Base-by-base conservation (phyloP, 352 stramenopile species). In the Plasmopara halstedii region DNA sequence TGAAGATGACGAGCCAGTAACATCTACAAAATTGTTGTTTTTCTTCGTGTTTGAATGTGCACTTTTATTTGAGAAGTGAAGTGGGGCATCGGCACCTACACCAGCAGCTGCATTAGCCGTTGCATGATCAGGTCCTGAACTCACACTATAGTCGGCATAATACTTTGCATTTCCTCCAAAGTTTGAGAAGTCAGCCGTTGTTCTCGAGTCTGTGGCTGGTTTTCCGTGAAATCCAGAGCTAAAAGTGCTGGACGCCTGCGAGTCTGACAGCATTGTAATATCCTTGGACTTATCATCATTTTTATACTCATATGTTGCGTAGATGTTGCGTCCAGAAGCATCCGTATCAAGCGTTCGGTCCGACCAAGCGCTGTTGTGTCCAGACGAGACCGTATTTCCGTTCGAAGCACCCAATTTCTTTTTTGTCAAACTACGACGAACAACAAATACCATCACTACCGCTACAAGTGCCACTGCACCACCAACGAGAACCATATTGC, bases 401-500 rank as follows among this genome's bases (percentile, higher is more conserved):
- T 67, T 51, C 9, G 61, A 58, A 2, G 44, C 32, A 5, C 49
- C 53, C 20, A 58, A 66, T 40, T 62, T 67, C 33, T 54, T 60
- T 46, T 57, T 70, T 36, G 47, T 63, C 19, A 47, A 11, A 7
- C 67, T 39, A 1, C 64, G 66, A 21, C 55, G 66, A 9, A 61
- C 50, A 18, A 88, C 58, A 42, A 88, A 85, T 2, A 73, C 19
- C 5, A 63, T 49, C 9, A 86, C 54, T 22, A 83, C 46, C 15
- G 82, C 34, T 10, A 71, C 57, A 10, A 69, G 67, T 17, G 73
- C 39, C 13, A 62, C 58, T 0, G 60, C 70, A 2, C 49, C 71
- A 39, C 57, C 42, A 22, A 86, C 60, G 36, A 88, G 63, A 1
- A 50, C 62, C 21, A 82, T 56, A 41, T 75, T 82, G 13, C 81